These are phyloP conservation scores for Fraxinus dipetala DNA, from an alignment of 305 asterid species.

Conservation along the genomic window DNA sequence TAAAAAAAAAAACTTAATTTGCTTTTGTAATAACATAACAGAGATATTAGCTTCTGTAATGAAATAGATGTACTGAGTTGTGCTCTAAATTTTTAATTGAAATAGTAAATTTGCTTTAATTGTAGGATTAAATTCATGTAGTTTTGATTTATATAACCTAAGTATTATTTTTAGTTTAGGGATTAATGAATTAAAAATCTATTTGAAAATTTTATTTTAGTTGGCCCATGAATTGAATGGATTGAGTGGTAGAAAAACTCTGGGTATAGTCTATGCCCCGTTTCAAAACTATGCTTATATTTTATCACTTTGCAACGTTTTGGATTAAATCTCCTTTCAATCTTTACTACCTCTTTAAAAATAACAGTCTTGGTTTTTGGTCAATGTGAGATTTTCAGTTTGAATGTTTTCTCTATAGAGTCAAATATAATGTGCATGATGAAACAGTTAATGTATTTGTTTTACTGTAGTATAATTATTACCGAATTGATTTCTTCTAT, in stretches of 20 bases:
- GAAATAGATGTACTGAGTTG: not conserved
- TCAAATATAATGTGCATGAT: not conserved
- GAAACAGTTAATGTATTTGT: not conserved
- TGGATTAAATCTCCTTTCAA: not conserved
- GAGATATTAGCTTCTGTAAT: not conserved
- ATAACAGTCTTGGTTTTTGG: not conserved
- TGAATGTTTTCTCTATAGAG: not conserved
- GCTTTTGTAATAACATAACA: not conserved
- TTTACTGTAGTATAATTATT: not conserved
- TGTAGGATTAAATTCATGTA: not conserved
- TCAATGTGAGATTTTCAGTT: not conserved
- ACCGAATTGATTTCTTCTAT: not conserved
- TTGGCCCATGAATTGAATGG: not conserved
- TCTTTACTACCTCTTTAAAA: not conserved
- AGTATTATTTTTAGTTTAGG: not conserved
- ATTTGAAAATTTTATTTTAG: not conserved
- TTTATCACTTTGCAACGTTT: not conserved
- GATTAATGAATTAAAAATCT: not conserved
- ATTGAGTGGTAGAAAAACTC: not conserved
- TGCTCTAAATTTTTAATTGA: not conserved
- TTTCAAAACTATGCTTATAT: not conserved
- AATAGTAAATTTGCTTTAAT: not conserved
- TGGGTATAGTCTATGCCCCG: not conserved
- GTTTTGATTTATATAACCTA: not conserved
- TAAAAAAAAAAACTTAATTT: not conserved